Percentiles rank a stretch among this genome's conserved stretches.
phyloP scores from a whole-genome alignment of 192 early-diverging fungal genomes.

The Coemansia sp. region DNA sequence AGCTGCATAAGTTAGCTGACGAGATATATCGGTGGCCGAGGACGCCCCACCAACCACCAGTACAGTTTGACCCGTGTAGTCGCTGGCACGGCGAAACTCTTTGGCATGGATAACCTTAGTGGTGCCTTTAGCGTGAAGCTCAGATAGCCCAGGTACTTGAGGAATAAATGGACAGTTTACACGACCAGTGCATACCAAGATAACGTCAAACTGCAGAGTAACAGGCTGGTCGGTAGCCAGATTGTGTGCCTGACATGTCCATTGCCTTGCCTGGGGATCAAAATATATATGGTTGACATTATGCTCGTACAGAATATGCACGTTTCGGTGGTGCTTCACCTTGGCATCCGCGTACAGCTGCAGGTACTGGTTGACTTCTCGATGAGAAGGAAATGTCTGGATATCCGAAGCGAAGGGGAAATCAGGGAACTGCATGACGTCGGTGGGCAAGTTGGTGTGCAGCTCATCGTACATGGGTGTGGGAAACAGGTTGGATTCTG shows the following conservation, averaged over 20 bases:
- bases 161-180: slow-evolving; percentile 55
- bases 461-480: slow-evolving; percentile 47
- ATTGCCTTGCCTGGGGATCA: slow-evolving; percentile 7
- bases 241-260: slow-evolving; percentile 22
- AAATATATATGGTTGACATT: slow-evolving; percentile 27
- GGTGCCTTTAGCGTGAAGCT: background rate
- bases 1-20: slow-evolving; percentile 45
- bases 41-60: slow-evolving; percentile 57
- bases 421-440: slow-evolving; percentile 55
- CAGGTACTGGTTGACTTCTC: slow-evolving; percentile 42
- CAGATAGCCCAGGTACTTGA: slow-evolving; percentile 31
- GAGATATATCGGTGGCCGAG: slow-evolving; percentile 56
- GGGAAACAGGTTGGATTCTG: slow-evolving; percentile 21
- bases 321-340: slow-evolving; percentile 9
- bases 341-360: slow-evolving; percentile 21
- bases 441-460: slow-evolving; percentile 55
- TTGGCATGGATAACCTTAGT: slow-evolving; percentile 17
- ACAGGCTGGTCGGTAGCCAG: background rate
- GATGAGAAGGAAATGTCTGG: slow-evolving; percentile 48
- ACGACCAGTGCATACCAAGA: slow-evolving; percentile 55
- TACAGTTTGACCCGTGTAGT: slow-evolving; percentile 27
- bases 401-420: slow-evolving; percentile 28
- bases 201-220: slow-evolving; percentile 43
- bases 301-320: slow-evolving; percentile 36
- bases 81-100: slow-evolving; percentile 28